Conservation (phyloP, 305 asterid genomes). For the Andrographis paniculata region DNA sequence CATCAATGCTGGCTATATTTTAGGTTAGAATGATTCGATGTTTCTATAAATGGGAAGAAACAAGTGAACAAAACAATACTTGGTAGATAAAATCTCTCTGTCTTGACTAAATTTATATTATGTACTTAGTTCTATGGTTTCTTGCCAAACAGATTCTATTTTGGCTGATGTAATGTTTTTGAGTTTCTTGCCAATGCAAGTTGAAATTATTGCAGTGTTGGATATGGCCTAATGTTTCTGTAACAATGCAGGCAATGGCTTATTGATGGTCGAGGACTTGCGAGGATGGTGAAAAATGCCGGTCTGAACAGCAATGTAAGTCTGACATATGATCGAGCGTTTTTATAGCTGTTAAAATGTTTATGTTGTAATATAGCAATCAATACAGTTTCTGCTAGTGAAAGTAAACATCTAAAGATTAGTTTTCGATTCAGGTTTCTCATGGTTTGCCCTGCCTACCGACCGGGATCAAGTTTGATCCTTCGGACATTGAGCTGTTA, state of each 20-base stretch:
- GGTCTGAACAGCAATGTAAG: constrained; percentile 65
- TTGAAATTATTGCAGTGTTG: constrained; percentile 2
- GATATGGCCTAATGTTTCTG: neutral
- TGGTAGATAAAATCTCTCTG: too few species aligned
- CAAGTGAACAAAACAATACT: too few species aligned
- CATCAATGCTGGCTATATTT: too few species aligned
- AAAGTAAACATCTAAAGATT: constrained; percentile 1
- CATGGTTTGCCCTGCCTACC: constrained; percentile 78
- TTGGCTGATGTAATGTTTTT: neutral
- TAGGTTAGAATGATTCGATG: too few species aligned
- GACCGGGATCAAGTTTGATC: constrained; percentile 79
- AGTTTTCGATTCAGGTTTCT: constrained; percentile 34
- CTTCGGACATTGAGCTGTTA: constrained; percentile 70
- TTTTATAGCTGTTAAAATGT: too few species aligned
- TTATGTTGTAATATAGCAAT: too few species aligned
- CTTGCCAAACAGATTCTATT: too few species aligned
- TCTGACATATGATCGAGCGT: neutral
- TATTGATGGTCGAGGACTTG: constrained; percentile 61
- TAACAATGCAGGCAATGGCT: constrained; percentile 69
- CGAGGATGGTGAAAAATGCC: constrained; percentile 65
- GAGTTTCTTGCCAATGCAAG: constrained; percentile 12
- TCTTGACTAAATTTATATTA: too few species aligned
- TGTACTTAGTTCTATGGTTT: too few species aligned
- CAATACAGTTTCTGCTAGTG: neutral
- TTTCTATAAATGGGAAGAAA: too few species aligned